These are phyloP conservation scores for Fragaria ananassa DNA, from an alignment of 306 rosid genomes.

Conservation along the genomic window DNA sequence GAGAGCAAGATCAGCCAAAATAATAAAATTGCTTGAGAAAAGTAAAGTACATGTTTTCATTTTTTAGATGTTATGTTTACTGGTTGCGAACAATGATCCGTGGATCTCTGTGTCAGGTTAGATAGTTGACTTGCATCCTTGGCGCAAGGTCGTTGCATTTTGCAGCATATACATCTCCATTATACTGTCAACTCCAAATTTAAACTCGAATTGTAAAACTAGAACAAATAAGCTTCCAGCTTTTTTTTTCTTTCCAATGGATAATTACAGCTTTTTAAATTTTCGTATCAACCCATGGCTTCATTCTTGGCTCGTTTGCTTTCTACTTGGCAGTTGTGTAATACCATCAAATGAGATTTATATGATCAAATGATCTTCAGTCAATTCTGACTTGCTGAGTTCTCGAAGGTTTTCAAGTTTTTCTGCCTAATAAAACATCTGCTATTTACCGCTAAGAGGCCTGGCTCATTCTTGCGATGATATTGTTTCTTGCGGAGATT, in stretches of 20 bases:
- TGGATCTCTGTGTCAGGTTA: slow-evolving; percentile 32
- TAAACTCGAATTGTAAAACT: slow-evolving; percentile 37
- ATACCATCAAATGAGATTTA: not conserved
- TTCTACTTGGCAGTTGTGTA: not conserved
- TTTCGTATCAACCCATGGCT: not conserved
- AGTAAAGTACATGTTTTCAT: slow-evolving; percentile 9
- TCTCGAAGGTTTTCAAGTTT: not conserved
- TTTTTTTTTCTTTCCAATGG: slow-evolving; percentile 13
- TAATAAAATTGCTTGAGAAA: slow-evolving; percentile 24
- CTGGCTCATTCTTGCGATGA: no score
- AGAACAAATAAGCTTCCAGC: slow-evolving; percentile 32
- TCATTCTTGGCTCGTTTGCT: not conserved
- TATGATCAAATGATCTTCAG: not conserved
- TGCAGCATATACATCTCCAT: slow-evolving; percentile 42
- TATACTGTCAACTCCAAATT: slow-evolving; percentile 22
- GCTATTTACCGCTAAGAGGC: not conserved
- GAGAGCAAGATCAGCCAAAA: slow-evolving; percentile 18
- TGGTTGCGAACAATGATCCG: slow-evolving; percentile 38
- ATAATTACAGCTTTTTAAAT: slow-evolving; percentile 5
- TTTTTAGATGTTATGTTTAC: slow-evolving; percentile 25
- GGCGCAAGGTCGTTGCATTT: slow-evolving; percentile 36
- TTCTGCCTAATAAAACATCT: not conserved
- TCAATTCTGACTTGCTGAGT: not conserved
- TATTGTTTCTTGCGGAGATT: no score
- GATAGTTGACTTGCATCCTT: slow-evolving; percentile 34